Evolutionary conservation across 1,284 basidiomycete species (phyloP), one percentile per base, ranked within the genome.

Genomic region (Malassezia sp.): DNA sequence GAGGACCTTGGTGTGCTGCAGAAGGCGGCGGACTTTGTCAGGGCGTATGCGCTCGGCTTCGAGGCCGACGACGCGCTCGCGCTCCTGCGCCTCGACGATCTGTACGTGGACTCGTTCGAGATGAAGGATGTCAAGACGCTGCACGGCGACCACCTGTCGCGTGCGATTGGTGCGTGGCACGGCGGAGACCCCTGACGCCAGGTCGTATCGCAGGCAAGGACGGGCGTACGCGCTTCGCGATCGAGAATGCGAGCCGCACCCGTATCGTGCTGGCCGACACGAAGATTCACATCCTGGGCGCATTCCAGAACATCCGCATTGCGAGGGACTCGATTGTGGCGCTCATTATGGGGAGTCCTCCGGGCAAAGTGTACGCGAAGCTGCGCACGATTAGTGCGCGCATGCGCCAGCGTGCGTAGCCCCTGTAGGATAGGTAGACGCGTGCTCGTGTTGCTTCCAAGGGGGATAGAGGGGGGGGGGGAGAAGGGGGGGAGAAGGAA

Each of bases 81-180:
- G 2, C 80, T 97, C 8, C 78, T 97, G 23, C 80, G 91, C 54
- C 74, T 97, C 63, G 91, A 97, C 68, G 93, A 97, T 71, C 78
- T 97, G 12, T 97, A 96, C 72, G 82, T 97, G 33, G 91, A 96
- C 70, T 90, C 89, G 0, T 96, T 96, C 61, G 67, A 97, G 73
- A 90, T 97, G 73, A 97, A 96, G 72, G 91, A 97, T 62, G 89
- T 97, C 49, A 97, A 97, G 74, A 93, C 88, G 0, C 76, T 97
- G 3, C 89, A 95, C 55, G 91, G 91, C 2, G 93, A 97, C 67
- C 93, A 97, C 71, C 75, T 97, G 10, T 84, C 85, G 14, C 82
- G 91, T 56, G 91, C 91, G 10, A 96, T 97, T 51, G 91, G 89
- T n/a, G n/a, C n/a, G n/a, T 33, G 26, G 7, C 7, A 27, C 26